Base-by-base conservation (phyloP, 2,329 filamentous ascomycete species). In the Monosporascus sp. region DNA sequence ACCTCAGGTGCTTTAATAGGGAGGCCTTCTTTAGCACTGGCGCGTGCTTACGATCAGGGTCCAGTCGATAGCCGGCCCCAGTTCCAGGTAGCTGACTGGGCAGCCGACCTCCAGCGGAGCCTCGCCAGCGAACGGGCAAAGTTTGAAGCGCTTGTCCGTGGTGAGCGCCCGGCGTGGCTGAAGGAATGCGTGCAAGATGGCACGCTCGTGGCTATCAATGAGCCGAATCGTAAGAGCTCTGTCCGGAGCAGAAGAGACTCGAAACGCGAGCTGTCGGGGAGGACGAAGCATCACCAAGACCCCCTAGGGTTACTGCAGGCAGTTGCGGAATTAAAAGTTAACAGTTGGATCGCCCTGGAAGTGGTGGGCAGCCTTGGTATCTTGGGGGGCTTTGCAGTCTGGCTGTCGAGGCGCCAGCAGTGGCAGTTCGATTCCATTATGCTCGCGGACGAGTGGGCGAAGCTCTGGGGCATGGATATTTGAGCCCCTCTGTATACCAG, bases 51-150 rank as follows among this genome's bases (percentile, higher is more conserved):
- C 40, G 82, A 71, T 48, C 63, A 71, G 56, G 61, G 66, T 52
- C 63, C 65, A 31, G 68, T 73, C 27, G 66, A 70, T 48, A 62
- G 64, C 8, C 61, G 69, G 14, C 67, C 70, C 2, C 72, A 70
- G 51, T 78, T 93, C n/a, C 80, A 86, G 7, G 77, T 95, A 19
- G 88, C 86, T 2, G 88, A 87, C 64, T 96, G 91, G 91, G 90
- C 91, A 0, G 81, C 84, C 7, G 88, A 94, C 61, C 76, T 96
- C 0, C 90, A 95, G 66, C 82, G 84, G 52, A 90, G 87, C 63
- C 75, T 94, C 1, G 80, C 84, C 27, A 86, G 86, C 54, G 90
- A 94, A 67, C 81, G 85, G n/a, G 80, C 82, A 27, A 76, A 83
- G 59, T 92, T 86, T 56, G 84, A 88, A 56, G 74, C 79, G 7